These are phyloP conservation scores for Cichorium intybus DNA, from an alignment of 140 eudicot species.

Conservation along the genomic window DNA sequence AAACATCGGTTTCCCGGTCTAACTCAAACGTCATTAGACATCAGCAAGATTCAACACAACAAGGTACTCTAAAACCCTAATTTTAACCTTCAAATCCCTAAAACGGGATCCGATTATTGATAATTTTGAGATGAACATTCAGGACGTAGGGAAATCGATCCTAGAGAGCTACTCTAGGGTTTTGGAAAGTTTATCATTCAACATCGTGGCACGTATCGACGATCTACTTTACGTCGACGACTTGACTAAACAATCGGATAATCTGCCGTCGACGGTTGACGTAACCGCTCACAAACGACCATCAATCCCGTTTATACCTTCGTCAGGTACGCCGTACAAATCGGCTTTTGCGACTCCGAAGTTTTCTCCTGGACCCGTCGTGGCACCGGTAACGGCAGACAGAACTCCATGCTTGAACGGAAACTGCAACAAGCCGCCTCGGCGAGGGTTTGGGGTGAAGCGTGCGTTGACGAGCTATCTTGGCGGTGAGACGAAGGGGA, in stretches of 20 bases:
- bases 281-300: conserved; percentile 50
- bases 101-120: neutral
- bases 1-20: conserved; percentile 85
- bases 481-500: conserved; percentile 65
- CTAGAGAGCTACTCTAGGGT: conserved; percentile 95
- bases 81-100: neutral
- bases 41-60: conserved; percentile 92
- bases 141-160: conserved; percentile 92
- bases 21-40: conserved; percentile 81
- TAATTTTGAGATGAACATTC: neutral
- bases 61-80: conserved; percentile 39
- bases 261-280: conserved; percentile 35
- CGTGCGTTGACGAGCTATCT: conserved; percentile 79
- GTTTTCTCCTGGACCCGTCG: conserved; percentile 56
- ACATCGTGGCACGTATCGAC: conserved; percentile 82
- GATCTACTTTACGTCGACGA: conserved; percentile 87
- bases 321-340: conserved; percentile 80
- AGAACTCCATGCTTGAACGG: conserved; percentile 61
- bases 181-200: conserved; percentile 77
- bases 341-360: conserved; percentile 66
- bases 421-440: conserved; percentile 56
- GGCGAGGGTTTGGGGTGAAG: conserved; percentile 87
- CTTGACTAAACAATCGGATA: conserved; percentile 61
- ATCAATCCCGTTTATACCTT: conserved; percentile 29
- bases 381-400: conserved; percentile 52